Evolutionary conservation across 371 early-diverging fungal species (phyloP), one percentile per base, ranked within the genome.

Genomic region (Apophysomyces ossiformis): DNA sequence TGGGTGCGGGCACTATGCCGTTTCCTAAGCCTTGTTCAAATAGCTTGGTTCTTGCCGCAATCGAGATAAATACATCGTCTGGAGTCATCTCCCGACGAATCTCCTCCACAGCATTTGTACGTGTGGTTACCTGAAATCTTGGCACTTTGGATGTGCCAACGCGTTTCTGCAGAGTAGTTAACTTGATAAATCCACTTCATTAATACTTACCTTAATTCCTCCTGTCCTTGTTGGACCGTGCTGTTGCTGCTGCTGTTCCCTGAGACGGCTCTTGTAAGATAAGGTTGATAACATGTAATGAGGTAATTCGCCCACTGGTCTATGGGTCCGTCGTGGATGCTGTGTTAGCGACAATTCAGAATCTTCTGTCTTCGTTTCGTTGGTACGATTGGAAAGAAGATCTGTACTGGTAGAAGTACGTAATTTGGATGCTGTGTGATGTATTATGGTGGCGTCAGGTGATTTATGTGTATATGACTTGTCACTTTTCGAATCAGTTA

Each of bases 101-200:
- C 36, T 72, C 72, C 9, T 72, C 72, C 61, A 68, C 65, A 15
- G 72, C 72, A 65, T 72, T 72, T 62, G 68, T 72, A 5, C 58
- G 60, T 4, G 72, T 72, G 4, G 72, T 65, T 7, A 68, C 64
- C 5, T 63, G 65, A 59, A 63, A 68, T 12, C 47, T 35, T 12
- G 68, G 68, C 35, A 61, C 32, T 45, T 18, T 43, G 36, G 57
- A 39, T 9, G 37, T 15, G 37, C 64, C 32, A 13, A 26, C 37
- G n/a, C 56, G 56, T 46, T 50, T 62, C 63, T 46, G n/a, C 41
- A 7, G 16, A 16, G 26, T 21, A 21, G 18, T 50, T 50, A 50
- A 7, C 21, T 7, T 9, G 5, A 50, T 21, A 4, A 18, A 7
- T 21, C 54, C 2, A 21, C 5, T 16, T 38, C 16, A 43, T 11